Evolutionary conservation across 192 early-diverging fungal species (phyloP).

Genomic region (Umbelopsis ramanniana): DNA sequence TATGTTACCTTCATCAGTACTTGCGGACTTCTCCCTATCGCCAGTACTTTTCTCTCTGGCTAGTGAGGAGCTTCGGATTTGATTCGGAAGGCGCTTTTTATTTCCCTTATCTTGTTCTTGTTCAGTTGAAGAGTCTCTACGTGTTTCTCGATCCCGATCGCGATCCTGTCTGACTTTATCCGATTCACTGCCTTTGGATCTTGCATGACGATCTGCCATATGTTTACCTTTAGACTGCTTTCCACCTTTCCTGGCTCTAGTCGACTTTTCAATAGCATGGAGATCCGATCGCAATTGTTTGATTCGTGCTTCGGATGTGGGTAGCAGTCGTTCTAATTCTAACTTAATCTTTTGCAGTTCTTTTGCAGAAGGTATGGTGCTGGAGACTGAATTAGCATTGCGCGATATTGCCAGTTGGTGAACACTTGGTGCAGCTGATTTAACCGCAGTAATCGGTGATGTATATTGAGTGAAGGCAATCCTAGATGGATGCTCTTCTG

Average conservation of each 20-base stretch:
- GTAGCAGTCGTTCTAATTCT: conserved; percentile 6
- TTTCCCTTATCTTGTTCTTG: not conserved
- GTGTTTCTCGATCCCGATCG: not conserved
- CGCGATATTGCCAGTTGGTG: conserved; percentile 4
- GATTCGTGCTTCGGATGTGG: conserved; percentile 9
- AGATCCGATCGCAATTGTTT: conserved; percentile 16
- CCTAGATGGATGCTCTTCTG: conserved; percentile 22
- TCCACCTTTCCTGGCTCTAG: not conserved
- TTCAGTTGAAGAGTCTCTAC: not conserved
- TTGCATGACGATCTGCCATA: not conserved
- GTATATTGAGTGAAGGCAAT: conserved; percentile 11
- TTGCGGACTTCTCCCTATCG: conserved; percentile 11
- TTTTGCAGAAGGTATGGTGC: conserved; percentile 9
- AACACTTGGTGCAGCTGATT: conserved; percentile 1
- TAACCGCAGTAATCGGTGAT: not conserved
- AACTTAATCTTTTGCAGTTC: conserved; percentile 6
- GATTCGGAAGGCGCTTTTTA: not conserved
- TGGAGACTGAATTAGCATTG: not conserved
- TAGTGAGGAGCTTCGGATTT: not conserved
- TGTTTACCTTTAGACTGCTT: not conserved
- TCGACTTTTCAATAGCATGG: not conserved
- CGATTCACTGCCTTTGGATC: conserved; percentile 7
- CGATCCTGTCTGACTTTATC: conserved; percentile 11
- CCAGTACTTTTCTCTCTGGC: conserved; percentile 8
- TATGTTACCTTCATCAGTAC: conserved; percentile 2